A percentile compares a stretch with the other conserved stretches of the same genome.
Conservation (phyloP, 768 basidiomycete genomes). For the Suillus fuscotomentosus region DNA sequence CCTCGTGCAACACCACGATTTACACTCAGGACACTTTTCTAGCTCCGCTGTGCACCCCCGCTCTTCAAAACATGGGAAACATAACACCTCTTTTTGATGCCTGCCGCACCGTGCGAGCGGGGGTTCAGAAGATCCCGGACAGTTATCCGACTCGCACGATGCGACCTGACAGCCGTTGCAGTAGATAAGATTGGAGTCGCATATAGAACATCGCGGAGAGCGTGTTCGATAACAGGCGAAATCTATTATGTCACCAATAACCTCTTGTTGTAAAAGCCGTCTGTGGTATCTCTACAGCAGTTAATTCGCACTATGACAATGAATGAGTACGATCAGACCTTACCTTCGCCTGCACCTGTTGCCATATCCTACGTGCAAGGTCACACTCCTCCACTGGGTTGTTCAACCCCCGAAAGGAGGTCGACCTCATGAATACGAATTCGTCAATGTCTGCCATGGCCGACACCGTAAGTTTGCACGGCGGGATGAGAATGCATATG, state of each 20-base stretch:
- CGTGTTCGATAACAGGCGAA: neutral
- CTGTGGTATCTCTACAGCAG: neutral
- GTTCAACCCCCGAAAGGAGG: neutral
- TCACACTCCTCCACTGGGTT: neutral
- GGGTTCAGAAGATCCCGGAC: neutral
- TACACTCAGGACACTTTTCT: neutral
- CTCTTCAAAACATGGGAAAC: neutral
- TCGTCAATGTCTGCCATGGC: neutral
- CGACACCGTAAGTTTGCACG: neutral
- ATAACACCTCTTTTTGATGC: neutral
- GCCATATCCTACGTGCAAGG: neutral
- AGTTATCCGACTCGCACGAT: neutral
- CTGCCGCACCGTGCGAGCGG: neutral
- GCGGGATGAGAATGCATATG: neutral
- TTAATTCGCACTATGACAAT: neutral
- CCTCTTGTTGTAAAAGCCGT: neutral
- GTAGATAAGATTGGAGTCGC: slow-evolving; percentile 3
- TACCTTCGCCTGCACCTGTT: neutral
- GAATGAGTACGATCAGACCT: neutral
- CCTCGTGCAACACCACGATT: neutral
- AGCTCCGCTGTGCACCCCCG: neutral
- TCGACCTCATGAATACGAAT: neutral
- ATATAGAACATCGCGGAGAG: neutral
- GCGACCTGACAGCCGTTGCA: neutral
- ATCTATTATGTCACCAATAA: neutral